Evolutionary conservation across 768 basidiomycete species (phyloP), one percentile per base, ranked within the genome.

Genomic region (Chlorophyllum brunneum): DNA sequence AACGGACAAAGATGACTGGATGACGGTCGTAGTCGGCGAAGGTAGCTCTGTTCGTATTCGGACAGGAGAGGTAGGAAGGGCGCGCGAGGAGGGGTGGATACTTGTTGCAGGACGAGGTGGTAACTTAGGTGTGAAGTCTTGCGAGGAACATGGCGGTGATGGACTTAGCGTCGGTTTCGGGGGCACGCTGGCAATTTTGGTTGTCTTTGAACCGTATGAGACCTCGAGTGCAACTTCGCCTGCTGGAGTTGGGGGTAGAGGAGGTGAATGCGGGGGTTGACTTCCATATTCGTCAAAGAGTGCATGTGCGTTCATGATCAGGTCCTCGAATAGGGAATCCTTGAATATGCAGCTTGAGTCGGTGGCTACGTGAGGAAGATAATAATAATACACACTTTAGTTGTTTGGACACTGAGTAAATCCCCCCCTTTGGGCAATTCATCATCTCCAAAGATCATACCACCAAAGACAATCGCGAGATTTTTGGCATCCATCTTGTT

Each of bases 401-500:
- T 74, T 13, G 74, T 73, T 60, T 88, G 84, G n/a, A 94, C 78
- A 50, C 73, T 86, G 18, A 95, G 70, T 15, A 94, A 74, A 63
- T 93, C 89, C 0, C 79, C 82, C 31, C 75, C 81, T 64, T 88
- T 88, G 3, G 88, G 85, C 51, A 92, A 76, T 56, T 95, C 91
- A 56, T 97, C 93, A 66, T 95, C 92, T 5, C 93, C 93, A 58
- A 97, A 94, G 41, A 97, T 81, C 20, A 92, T 91, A 7, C 83
- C 76, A 16, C 88, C 87, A 69, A 95, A 95, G 3, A 94, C 85
- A 41, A 97, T 94, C 2, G 92, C 90, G 20, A 97, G 72, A 63
- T 95, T 97, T 73, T 86, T 92, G 2, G 85, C 75, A 60, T 93
- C 94, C 94, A 97, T 97, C 68, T 95, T 95, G 64, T 95, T 97